These are phyloP conservation scores for Didymella lethalis DNA, from an alignment of 2,329 filamentous ascomycete genomes.

Conservation along the genomic window DNA sequence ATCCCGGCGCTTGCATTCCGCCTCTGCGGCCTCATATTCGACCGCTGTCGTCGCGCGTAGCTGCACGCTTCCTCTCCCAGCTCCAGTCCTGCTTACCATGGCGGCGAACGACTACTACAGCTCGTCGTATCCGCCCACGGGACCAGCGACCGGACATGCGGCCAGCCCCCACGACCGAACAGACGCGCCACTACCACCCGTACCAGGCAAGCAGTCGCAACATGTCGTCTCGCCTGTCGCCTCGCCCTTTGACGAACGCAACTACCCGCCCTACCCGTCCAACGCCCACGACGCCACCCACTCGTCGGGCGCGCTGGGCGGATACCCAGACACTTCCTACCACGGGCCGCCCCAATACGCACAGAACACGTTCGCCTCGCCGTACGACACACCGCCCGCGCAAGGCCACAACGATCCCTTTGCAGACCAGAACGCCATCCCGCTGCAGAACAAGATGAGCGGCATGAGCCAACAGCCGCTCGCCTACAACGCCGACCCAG, in stretches of 20 bases:
- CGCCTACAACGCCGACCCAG: slow-evolving; percentile 51
- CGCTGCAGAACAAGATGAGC: slow-evolving; percentile 53
- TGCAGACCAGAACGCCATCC: slow-evolving; percentile 58
- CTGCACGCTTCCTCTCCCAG: slow-evolving; percentile 8
- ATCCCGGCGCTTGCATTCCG: slow-evolving; percentile 10
- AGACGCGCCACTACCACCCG: slow-evolving; percentile 50
- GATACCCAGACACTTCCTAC: slow-evolving; percentile 65
- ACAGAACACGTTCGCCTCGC: slow-evolving; percentile 29
- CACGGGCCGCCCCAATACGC: slow-evolving; percentile 54
- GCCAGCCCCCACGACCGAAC: slow-evolving; percentile 43
- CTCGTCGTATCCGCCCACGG: slow-evolving; percentile 51
- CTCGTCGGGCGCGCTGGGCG: slow-evolving; percentile 60
- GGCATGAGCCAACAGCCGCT: slow-evolving; percentile 47
- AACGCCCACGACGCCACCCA: slow-evolving; percentile 30
- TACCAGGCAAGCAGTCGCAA: slow-evolving; percentile 32
- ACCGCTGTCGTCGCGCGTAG: not conserved
- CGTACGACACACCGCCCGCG: slow-evolving; percentile 58
- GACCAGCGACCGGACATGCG: slow-evolving; percentile 22
- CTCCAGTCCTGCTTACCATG: slow-evolving; percentile 44
- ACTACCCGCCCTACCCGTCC: slow-evolving; percentile 59
- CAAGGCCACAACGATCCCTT: slow-evolving; percentile 60
- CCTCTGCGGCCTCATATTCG: slow-evolving; percentile 11
- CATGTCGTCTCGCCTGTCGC: slow-evolving; percentile 44
- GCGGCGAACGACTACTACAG: slow-evolving; percentile 68
- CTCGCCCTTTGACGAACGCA: slow-evolving; percentile 46